Conservation (phyloP, 768 basidiomycete genomes). For the Tulasnella sp. region DNA sequence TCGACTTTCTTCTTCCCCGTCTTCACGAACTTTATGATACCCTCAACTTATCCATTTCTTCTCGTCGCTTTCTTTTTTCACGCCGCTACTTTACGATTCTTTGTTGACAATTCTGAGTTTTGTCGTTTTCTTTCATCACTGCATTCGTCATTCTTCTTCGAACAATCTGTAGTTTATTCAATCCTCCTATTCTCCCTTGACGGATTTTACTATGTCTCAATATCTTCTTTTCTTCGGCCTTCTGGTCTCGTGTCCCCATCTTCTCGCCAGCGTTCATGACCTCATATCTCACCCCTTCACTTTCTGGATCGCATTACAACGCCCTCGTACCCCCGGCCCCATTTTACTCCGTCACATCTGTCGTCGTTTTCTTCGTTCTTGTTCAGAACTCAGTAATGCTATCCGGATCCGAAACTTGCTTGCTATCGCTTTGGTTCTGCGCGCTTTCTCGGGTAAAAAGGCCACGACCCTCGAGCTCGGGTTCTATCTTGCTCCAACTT, state of each 20-base stretch:
- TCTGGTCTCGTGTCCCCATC: not conserved
- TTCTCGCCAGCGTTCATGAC: not conserved
- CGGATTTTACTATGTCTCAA: not conserved
- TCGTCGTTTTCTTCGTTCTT: not conserved
- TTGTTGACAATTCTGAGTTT: not conserved
- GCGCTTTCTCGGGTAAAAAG: not conserved
- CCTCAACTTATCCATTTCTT: not conserved
- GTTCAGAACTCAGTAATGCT: not conserved
- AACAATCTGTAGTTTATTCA: not conserved
- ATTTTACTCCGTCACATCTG: not conserved
- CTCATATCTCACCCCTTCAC: not conserved
- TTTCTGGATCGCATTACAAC: not conserved
- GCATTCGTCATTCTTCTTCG: not conserved
- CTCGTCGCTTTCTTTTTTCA: too few species aligned
- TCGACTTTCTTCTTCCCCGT: not conserved
- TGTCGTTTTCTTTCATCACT: not conserved
- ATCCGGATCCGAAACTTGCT: not conserved
- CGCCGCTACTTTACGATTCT: not conserved
- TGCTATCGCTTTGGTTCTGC: not conserved
- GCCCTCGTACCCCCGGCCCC: not conserved
- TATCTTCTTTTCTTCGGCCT: not conserved
- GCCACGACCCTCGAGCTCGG: not conserved
- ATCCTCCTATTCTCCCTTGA: not conserved
- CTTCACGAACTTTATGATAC: constrained; percentile 8
- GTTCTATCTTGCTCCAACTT: not conserved